A percentile compares a stretch with the other conserved stretches of the same genome.
phyloP scores from a whole-genome alignment of 1,284 basidiomycete species.

The Sphagnurus paluster region DNA sequence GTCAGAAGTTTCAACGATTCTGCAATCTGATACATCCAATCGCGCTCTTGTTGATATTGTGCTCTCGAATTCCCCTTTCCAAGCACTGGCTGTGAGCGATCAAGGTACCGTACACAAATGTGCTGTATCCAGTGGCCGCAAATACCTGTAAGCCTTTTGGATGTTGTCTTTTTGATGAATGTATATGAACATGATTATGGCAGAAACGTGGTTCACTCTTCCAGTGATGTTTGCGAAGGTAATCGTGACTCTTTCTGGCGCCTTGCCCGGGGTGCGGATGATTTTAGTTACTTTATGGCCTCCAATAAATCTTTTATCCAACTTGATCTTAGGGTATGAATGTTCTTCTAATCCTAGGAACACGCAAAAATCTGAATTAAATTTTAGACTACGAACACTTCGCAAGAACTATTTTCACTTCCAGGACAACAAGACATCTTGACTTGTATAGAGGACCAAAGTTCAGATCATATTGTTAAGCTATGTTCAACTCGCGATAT shows the following conservation, averaged over 20 bases:
- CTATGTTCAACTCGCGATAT: constrained; percentile 60
- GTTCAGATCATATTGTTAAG: constrained; percentile 44
- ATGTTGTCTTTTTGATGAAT: background rate
- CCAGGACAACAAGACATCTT: constrained; percentile 37
- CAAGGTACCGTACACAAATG: constrained; percentile 45
- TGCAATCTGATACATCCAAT: constrained; percentile 39
- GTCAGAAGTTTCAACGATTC: constrained; percentile 34
- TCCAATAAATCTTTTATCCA: constrained; percentile 34
- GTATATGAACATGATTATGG: background rate
- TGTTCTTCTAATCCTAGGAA: background rate
- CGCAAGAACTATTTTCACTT: constrained; percentile 35
- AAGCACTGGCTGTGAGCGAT: constrained; percentile 42
- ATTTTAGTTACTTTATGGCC: constrained; percentile 29
- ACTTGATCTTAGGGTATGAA: constrained; percentile 50
- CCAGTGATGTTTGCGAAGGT: constrained; percentile 1
- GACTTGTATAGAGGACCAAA: constrained; percentile 50
- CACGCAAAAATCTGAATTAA: constrained; percentile 6
- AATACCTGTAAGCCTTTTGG: constrained; percentile 27
- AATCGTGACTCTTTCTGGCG: constrained; percentile 23
- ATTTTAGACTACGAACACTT: constrained; percentile 28
- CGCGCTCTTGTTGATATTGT: constrained; percentile 47
- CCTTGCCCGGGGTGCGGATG: constrained; percentile 22
- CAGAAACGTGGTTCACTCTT: constrained; percentile 12
- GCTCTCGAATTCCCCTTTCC: constrained; percentile 28
- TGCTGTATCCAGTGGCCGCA: constrained; percentile 27